A percentile compares a stretch with the other conserved stretches of the same genome.
Conservation (phyloP, 371 early-diverging fungal species). For the Syncephalastrum contaminatum region DNA sequence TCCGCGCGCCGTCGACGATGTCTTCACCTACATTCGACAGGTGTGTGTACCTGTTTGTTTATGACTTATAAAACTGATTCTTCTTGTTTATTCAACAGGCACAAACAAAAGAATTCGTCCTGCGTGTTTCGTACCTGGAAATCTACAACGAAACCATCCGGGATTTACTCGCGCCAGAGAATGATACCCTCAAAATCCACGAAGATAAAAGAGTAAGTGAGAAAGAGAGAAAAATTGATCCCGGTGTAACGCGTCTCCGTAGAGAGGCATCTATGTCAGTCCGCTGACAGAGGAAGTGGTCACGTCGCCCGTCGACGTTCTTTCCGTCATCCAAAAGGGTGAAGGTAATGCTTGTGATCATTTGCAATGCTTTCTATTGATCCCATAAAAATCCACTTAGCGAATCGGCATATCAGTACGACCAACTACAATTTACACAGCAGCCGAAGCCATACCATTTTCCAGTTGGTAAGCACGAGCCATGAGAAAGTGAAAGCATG, state of each 20-base stretch:
- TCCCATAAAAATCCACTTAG: conserved; percentile 15
- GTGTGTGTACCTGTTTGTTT: conserved; percentile 20
- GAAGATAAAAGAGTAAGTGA: conserved; percentile 22
- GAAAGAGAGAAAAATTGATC: too few relatives aligned
- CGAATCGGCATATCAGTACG: conserved; percentile 78
- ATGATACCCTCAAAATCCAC: conserved; percentile 4
- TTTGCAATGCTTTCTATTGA: too few relatives aligned
- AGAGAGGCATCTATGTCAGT: conserved; percentile 86
- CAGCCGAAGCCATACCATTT: conserved; percentile 94
- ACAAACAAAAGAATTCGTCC: conserved; percentile 19
- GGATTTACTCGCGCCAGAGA: conserved; percentile 66
- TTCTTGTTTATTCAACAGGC: background rate
- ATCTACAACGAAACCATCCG: conserved; percentile 96
- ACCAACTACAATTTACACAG: conserved; percentile 92
- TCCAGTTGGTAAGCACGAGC: conserved; percentile 71
- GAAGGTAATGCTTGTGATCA: conserved; percentile 52
- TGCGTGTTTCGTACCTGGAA: conserved; percentile 82
- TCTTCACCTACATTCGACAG: conserved; percentile 54
- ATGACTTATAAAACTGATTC: too few relatives aligned
- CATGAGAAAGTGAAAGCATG: conserved; percentile 20
- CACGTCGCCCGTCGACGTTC: conserved; percentile 77
- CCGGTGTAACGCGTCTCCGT: background rate
- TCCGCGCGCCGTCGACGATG: conserved; percentile 50
- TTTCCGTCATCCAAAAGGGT: conserved; percentile 77
- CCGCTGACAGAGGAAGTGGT: conserved; percentile 91